Conservation (phyloP, 2,329 filamentous ascomycete species). For the Elsinoe australis region DNA sequence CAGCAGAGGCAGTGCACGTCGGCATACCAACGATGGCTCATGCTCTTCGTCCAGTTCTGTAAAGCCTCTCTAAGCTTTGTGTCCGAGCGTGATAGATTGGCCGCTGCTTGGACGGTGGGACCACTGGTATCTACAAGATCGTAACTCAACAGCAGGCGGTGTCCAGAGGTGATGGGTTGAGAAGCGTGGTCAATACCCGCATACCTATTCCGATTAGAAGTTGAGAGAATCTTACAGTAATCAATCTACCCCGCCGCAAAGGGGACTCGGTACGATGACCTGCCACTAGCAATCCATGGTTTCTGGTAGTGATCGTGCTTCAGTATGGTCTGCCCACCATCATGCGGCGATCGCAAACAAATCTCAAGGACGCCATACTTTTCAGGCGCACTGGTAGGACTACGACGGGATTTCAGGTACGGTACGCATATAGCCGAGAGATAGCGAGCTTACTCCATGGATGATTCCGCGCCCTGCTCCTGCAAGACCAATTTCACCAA, state of each 20-base stretch:
- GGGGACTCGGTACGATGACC: background rate
- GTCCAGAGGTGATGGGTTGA: too few species aligned
- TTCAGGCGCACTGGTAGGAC: too few species aligned
- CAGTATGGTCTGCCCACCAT: background rate
- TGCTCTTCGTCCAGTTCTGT: background rate
- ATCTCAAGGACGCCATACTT: background rate
- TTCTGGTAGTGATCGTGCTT: background rate
- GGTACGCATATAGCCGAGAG: background rate
- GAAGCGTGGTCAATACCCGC: too few species aligned
- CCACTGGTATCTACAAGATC: background rate
- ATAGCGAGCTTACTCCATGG: background rate
- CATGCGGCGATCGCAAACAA: background rate
- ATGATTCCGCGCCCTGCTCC: too few species aligned
- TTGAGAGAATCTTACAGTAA: too few species aligned
- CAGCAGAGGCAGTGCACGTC: background rate
- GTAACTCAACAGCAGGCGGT: too few species aligned
- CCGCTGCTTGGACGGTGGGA: background rate
- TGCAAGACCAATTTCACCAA: too few species aligned
- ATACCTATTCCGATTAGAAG: too few species aligned
- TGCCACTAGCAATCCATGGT: background rate
- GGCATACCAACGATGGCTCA: background rate
- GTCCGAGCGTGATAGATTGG: background rate
- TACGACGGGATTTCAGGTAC: background rate
- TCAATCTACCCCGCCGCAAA: too few species aligned
- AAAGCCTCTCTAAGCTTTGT: background rate